Conservation (phyloP, 345 rosid genomes). For the Crucihimalaya himalaica region DNA sequence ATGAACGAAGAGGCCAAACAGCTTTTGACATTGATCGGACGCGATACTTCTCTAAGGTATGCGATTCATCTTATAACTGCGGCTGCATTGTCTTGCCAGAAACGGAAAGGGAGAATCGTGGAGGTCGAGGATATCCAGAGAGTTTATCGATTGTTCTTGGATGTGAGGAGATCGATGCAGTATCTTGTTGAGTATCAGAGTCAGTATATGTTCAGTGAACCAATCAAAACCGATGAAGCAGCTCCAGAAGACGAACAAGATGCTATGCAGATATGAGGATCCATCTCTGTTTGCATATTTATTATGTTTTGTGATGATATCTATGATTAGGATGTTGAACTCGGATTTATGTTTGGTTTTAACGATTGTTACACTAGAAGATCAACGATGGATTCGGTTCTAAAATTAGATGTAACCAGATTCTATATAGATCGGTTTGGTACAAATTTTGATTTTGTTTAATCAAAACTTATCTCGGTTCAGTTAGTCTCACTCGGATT, state of each 20-base stretch:
- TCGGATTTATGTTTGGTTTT: constrained; percentile 11
- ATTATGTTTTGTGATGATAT: not conserved
- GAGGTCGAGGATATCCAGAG: constrained; percentile 73
- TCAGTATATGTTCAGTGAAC: constrained; percentile 88
- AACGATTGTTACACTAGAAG: not conserved
- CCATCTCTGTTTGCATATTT: not conserved
- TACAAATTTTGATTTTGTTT: not conserved
- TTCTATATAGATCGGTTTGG: not conserved
- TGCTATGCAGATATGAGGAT: constrained; percentile 49
- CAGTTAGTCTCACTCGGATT: no score
- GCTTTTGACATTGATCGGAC: constrained; percentile 78
- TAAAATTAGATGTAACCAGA: not conserved
- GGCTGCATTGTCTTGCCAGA: constrained; percentile 78
- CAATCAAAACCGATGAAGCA: constrained; percentile 42
- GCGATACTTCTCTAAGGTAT: constrained; percentile 86
- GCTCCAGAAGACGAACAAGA: constrained; percentile 43
- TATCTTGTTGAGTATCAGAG: constrained; percentile 78
- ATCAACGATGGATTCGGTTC: not conserved
- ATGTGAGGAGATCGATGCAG: constrained; percentile 92
- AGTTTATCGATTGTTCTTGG: constrained; percentile 79
- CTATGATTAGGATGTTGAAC: constrained; percentile 5
- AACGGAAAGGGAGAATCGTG: constrained; percentile 77
- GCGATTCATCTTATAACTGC: constrained; percentile 88
- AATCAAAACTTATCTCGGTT: not conserved
- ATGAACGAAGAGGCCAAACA: constrained; percentile 82